These are phyloP conservation scores for Laetiporus sulphureus DNA, from an alignment of 1,284 basidiomycete genomes.

Conservation along the genomic window DNA sequence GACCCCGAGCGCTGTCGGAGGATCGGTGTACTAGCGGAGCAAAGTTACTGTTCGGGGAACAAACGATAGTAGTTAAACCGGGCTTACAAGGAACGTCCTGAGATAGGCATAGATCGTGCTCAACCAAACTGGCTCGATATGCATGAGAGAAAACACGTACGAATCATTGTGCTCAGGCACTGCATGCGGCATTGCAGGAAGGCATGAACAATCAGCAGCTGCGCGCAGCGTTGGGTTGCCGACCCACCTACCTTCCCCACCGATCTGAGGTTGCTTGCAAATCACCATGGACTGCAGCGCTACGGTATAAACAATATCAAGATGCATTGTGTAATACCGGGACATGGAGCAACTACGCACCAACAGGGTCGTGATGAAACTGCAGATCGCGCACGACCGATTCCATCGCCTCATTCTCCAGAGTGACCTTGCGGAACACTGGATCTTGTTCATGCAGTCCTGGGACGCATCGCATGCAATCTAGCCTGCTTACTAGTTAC, in stretches of 20 bases:
- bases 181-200: too few relatives aligned
- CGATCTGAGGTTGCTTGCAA: slow-evolving; percentile 84
- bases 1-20: slow-evolving; percentile 87
- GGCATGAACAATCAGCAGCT: too few relatives aligned
- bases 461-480: too few relatives aligned
- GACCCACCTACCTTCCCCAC: slow-evolving; percentile 68
- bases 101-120: neutral
- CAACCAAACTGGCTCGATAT: too few relatives aligned
- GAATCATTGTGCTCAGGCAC: slow-evolving; percentile 81
- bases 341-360: slow-evolving; percentile 33
- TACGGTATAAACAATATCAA: slow-evolving; percentile 17
- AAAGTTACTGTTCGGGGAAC: neutral
- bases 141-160: slow-evolving; percentile 45
- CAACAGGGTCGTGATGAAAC: slow-evolving; percentile 79
- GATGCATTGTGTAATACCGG: neutral
- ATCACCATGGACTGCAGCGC: slow-evolving; percentile 96
- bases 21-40: slow-evolving; percentile 73
- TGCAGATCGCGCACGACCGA: slow-evolving; percentile 67
- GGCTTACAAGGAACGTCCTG: slow-evolving; percentile 67
- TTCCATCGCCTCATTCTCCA: slow-evolving; percentile 67
- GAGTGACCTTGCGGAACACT: slow-evolving; percentile 69
- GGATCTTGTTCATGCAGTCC: slow-evolving; percentile 83
- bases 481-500: too few relatives aligned
- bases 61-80: neutral
- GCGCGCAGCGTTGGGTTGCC: too few relatives aligned